Percentiles rank a stretch among this genome's conserved stretches.
phyloP scores from a whole-genome alignment of 2,329 filamentous ascomycete genomes.

The Monilinia polystroma region DNA sequence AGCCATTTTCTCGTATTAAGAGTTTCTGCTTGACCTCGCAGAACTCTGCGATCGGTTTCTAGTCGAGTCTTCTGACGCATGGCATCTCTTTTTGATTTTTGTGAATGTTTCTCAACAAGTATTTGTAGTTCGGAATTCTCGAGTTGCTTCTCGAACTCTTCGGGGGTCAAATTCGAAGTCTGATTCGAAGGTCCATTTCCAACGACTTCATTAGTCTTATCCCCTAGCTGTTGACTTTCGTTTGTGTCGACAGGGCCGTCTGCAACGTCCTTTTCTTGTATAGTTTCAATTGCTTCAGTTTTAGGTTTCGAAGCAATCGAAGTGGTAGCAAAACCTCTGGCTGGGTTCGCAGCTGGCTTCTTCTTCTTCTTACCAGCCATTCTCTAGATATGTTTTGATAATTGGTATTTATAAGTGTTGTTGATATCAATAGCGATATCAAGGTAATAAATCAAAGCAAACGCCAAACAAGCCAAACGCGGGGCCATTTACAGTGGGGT shows the following conservation, averaged over 20 bases:
- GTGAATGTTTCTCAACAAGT: conserved; percentile 78
- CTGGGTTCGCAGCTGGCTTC: conserved; percentile 83
- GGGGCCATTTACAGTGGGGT: conserved; percentile 23
- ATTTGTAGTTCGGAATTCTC: conserved; percentile 88
- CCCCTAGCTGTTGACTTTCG: conserved; percentile 21
- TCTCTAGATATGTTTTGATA: conserved; percentile 2
- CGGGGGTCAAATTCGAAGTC: conserved; percentile 63
- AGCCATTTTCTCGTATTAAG: conserved; percentile 78
- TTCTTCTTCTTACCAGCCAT: conserved; percentile 85
- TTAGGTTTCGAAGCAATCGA: conserved; percentile 83
- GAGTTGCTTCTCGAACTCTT: conserved; percentile 86
- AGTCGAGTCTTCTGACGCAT: conserved; percentile 73
- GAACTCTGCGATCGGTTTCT: conserved; percentile 80
- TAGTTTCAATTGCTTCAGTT: conserved; percentile 52
- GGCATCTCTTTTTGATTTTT: conserved; percentile 77
- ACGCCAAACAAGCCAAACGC: conserved; percentile 21
- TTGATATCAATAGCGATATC: not conserved
- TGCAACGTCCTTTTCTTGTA: conserved; percentile 28
- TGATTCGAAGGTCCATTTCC: conserved; percentile 17
- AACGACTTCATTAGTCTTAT: conserved; percentile 20
- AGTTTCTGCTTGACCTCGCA: conserved; percentile 74
- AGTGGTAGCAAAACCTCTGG: conserved; percentile 89
- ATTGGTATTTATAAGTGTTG: conserved; percentile 11
- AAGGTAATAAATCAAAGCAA: conserved; percentile 13
- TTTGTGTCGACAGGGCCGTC: conserved; percentile 28